A percentile compares a stretch with the other conserved stretches of the same genome.
Evolutionary conservation across 2,329 filamentous ascomycete species (phyloP).

Genomic region (Onygenales sp.): DNA sequence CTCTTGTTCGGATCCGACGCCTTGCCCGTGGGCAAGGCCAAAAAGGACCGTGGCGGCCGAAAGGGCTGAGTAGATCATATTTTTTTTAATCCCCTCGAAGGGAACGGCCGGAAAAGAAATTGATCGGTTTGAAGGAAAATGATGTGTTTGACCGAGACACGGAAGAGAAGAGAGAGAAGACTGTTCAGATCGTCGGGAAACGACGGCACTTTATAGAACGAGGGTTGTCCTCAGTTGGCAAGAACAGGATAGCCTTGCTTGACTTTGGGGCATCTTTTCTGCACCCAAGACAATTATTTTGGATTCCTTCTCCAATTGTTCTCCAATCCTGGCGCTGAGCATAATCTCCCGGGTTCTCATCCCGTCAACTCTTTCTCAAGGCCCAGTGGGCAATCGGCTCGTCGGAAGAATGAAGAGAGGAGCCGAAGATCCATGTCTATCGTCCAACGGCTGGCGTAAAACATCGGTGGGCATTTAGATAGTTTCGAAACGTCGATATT

Average conservation of each 20-base stretch:
- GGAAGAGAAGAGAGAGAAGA: not conserved
- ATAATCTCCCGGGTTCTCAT: not conserved
- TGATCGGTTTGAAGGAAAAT: not conserved
- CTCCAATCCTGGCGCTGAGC: not conserved
- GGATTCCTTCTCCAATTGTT: not conserved
- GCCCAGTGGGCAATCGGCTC: not conserved
- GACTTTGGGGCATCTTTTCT: not conserved
- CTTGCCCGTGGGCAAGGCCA: slow-evolving; percentile 38
- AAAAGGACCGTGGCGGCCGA: slow-evolving; percentile 35
- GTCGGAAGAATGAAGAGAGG: not conserved
- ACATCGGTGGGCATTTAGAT: not conserved
- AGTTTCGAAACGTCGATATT: not conserved
- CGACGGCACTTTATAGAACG: not conserved
- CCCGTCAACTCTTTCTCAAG: not conserved
- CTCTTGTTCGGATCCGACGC: slow-evolving; percentile 31
- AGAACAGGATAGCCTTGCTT: not conserved
- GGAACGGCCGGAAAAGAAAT: not conserved
- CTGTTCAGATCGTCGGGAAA: not conserved
- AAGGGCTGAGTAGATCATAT: slow-evolving; percentile 16
- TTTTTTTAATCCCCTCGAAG: not conserved
- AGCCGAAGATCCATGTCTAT: slow-evolving; percentile 1
- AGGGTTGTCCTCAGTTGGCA: not conserved
- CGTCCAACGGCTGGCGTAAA: not conserved
- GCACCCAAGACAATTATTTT: not conserved
- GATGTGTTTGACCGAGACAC: not conserved